A percentile compares a stretch with the other conserved stretches of the same genome.
phyloP scores from a whole-genome alignment of 1,284 basidiomycete genomes.

The Omphalotus olearius region DNA sequence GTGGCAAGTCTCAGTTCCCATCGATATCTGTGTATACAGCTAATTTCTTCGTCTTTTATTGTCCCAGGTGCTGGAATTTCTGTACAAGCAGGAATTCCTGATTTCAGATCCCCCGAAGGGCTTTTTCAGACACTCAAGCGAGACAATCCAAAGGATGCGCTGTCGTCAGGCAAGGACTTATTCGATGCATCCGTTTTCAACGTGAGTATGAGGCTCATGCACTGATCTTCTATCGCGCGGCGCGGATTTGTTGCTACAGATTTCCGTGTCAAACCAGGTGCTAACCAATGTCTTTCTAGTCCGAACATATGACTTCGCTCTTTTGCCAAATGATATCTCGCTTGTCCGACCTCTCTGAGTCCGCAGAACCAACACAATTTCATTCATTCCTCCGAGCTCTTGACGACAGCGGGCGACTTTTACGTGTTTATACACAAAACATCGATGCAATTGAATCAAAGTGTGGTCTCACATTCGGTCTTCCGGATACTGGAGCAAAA shows the following conservation, averaged over 20 bases:
- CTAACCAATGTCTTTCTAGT: slow-evolving; percentile 36
- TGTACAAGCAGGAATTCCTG: slow-evolving; percentile 87
- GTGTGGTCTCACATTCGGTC: slow-evolving; percentile 76
- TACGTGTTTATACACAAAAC: slow-evolving; percentile 93
- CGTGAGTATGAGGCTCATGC: slow-evolving; percentile 43
- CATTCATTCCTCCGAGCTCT: slow-evolving; percentile 74
- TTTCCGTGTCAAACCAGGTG: background rate
- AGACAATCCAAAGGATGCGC: slow-evolving; percentile 68
- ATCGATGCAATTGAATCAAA: slow-evolving; percentile 89
- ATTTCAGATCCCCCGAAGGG: slow-evolving; percentile 84
- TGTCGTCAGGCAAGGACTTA: slow-evolving; percentile 82
- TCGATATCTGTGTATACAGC: background rate
- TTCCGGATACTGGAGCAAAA: slow-evolving; percentile 58
- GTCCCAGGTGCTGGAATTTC: slow-evolving; percentile 84
- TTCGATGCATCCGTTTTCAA: slow-evolving; percentile 90
- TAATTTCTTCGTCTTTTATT: background rate
- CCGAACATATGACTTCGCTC: slow-evolving; percentile 68
- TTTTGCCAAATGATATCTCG: slow-evolving; percentile 90
- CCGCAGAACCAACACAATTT: slow-evolving; percentile 80
- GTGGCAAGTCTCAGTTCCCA: slow-evolving; percentile 50
- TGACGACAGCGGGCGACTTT: slow-evolving; percentile 73
- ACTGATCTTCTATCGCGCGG: background rate
- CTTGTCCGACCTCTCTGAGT: slow-evolving; percentile 69
- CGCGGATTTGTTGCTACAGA: background rate
- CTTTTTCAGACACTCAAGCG: slow-evolving; percentile 78